Conservation (phyloP, 495 filamentous ascomycete species). For the Neurospora sp. region DNA sequence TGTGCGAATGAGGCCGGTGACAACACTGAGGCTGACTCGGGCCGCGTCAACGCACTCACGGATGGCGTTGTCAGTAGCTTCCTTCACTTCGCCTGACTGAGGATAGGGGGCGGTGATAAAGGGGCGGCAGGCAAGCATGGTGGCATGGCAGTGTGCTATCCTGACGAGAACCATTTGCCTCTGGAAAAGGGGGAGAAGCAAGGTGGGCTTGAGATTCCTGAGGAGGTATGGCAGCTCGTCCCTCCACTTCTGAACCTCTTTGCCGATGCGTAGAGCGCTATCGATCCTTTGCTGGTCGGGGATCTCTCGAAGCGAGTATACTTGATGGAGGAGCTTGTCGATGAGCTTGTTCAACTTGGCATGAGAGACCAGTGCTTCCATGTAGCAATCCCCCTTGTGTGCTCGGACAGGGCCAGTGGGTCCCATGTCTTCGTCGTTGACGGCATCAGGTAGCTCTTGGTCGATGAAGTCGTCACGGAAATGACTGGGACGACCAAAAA, state of each 20-base stretch:
- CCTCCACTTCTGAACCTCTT: slow-evolving; percentile 25
- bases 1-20: slow-evolving; percentile 7
- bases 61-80: slow-evolving; percentile 25
- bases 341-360: slow-evolving; percentile 20
- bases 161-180: slow-evolving; percentile 45
- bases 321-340: slow-evolving; percentile 36
- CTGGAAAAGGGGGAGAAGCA: slow-evolving; percentile 42
- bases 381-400: slow-evolving; percentile 27
- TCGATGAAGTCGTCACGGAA: slow-evolving; percentile 44
- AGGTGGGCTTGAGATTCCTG: slow-evolving; percentile 28
- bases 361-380: slow-evolving; percentile 39
- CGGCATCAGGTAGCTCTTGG: slow-evolving; percentile 41
- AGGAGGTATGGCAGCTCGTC: slow-evolving; percentile 34
- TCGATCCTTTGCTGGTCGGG: slow-evolving; percentile 30
- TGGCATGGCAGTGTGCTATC: slow-evolving; percentile 43
- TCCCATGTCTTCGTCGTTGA: slow-evolving; percentile 46
- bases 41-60: slow-evolving; percentile 37
- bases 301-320: slow-evolving; percentile 37
- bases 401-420: slow-evolving; percentile 17
- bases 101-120: slow-evolving; percentile 29
- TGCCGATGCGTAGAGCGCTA: slow-evolving; percentile 29
- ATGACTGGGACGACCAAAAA: slow-evolving; percentile 45
- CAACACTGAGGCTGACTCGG: slow-evolving; percentile 25
- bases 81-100: slow-evolving; percentile 5
- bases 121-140: slow-evolving; percentile 47